Conservation (phyloP, 2,329 filamentous ascomycete genomes). For the Lachnellula hyalina region DNA sequence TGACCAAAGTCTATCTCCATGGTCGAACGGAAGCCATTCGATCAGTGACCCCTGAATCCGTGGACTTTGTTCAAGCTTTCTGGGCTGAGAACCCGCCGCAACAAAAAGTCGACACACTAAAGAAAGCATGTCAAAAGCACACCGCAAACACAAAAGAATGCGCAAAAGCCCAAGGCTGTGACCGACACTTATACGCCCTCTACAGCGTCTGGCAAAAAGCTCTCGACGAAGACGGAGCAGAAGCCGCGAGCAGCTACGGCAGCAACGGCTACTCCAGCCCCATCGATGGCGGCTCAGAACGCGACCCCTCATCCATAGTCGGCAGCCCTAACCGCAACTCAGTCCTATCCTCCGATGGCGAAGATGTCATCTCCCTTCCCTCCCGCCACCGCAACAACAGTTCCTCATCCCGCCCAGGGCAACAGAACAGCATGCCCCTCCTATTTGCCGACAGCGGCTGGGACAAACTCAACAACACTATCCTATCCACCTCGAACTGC, state of each 20-base stretch:
- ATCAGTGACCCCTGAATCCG: conserved; percentile 73
- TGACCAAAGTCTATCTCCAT: conserved; percentile 93
- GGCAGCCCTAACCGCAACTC: conserved; percentile 52
- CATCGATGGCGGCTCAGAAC: conserved; percentile 42
- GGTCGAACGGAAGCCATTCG: conserved; percentile 92
- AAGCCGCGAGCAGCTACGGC: conserved; percentile 44
- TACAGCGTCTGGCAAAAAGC: conserved; percentile 93
- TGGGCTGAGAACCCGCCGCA: conserved; percentile 85
- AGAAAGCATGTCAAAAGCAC: conserved; percentile 79
- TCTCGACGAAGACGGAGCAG: conserved; percentile 64
- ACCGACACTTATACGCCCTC: conserved; percentile 88
- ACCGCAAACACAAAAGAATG: conserved; percentile 75
- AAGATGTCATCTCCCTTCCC: conserved; percentile 30
- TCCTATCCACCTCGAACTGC: conserved; percentile 96
- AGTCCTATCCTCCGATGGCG: conserved; percentile 38
- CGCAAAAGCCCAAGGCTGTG: conserved; percentile 83
- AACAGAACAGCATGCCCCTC: conserved; percentile 56
- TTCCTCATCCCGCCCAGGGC: conserved; percentile 41
- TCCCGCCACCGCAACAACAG: conserved; percentile 46
- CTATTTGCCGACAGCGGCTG: conserved; percentile 86
- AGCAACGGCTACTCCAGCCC: conserved; percentile 60
- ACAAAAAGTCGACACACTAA: conserved; percentile 79
- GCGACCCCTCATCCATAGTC: conserved; percentile 40
- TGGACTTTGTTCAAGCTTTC: conserved; percentile 88
- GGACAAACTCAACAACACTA: conserved; percentile 92